Conservation (phyloP, 225 moss, liverwort and hornwort species). For the Sphagnum tenellum region DNA sequence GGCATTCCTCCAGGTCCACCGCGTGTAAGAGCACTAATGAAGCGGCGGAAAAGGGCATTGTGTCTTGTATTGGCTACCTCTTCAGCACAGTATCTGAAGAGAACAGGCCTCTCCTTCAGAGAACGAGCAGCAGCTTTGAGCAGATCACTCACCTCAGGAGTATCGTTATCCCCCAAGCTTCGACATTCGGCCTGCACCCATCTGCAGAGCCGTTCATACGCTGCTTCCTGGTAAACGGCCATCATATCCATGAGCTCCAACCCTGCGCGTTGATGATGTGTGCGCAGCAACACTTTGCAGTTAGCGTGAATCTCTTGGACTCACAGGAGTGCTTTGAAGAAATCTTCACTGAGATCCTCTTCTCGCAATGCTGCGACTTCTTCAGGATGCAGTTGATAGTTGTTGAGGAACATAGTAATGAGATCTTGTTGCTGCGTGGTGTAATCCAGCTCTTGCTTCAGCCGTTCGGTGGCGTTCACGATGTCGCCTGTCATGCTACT, state of each 20-base stretch:
- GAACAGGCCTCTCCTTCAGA: conserved; percentile 90
- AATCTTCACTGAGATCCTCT: conserved; percentile 83
- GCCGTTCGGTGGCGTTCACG: conserved; percentile 87
- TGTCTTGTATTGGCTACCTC: conserved; percentile 98
- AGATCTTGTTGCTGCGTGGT: conserved; percentile 87
- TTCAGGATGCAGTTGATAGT: conserved; percentile 87
- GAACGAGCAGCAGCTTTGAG: conserved; percentile 83
- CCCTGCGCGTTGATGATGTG: conserved; percentile 96
- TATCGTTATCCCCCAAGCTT: conserved; percentile 93
- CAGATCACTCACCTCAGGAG: conserved; percentile 91
- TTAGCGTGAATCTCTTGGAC: conserved; percentile 99
- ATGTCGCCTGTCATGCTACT: conserved; percentile 92
- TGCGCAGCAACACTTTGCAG: conserved; percentile 87
- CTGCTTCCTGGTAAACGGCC: conserved; percentile 99
- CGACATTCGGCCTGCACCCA: conserved; percentile 99
- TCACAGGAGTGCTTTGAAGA: conserved; percentile 83
- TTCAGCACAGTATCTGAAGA: conserved; percentile 97
- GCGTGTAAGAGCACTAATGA: conserved; percentile 91
- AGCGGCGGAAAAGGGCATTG: conserved; percentile 93
- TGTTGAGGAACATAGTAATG: conserved; percentile 71
- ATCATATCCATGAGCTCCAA: conserved; percentile 99
- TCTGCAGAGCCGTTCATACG: conserved; percentile 96
- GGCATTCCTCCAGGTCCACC: conserved; percentile 99
- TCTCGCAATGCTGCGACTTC: conserved; percentile 87
- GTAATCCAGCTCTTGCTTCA: conserved; percentile 84